These are phyloP conservation scores for Aegilops speltoides DNA, from an alignment of 176 grass and related monocot species.

Conservation along the genomic window DNA sequence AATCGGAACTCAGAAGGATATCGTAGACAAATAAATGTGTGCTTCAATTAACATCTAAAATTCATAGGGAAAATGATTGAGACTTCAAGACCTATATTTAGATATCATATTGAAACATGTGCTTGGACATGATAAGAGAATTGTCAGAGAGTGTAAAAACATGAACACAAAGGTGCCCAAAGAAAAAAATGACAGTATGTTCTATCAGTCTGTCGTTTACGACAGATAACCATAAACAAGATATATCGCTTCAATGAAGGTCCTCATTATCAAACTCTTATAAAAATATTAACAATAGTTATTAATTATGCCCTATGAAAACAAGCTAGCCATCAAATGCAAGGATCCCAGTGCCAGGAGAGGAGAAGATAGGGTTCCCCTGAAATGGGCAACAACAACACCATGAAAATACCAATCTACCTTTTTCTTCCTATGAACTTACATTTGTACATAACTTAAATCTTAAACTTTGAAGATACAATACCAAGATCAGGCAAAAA, in stretches of 20 bases:
- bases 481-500: neutral
- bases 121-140: neutral
- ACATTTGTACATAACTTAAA: neutral
- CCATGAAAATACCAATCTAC: neutral
- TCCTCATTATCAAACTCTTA: neutral
- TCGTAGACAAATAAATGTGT: neutral
- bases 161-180: neutral
- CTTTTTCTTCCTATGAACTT: neutral
- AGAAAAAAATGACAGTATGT: neutral
- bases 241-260: neutral
- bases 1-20: neutral
- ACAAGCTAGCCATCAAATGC: neutral
- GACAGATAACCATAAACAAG: neutral
- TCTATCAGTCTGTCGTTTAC: neutral
- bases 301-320: conserved; percentile 8
- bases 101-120: neutral
- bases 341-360: neutral
- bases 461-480: neutral
- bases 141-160: neutral
- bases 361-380: neutral
- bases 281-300: neutral
- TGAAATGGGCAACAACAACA: conserved; percentile 1
- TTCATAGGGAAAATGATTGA: conserved; percentile 9
- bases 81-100: neutral
- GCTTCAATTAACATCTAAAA: neutral